Percentiles rank a stretch among this genome's conserved stretches.
These are phyloP conservation scores for Schizosaccharomyces versatilis DNA, from an alignment of 1,139 yeast genomes.

Conservation along the genomic window DNA sequence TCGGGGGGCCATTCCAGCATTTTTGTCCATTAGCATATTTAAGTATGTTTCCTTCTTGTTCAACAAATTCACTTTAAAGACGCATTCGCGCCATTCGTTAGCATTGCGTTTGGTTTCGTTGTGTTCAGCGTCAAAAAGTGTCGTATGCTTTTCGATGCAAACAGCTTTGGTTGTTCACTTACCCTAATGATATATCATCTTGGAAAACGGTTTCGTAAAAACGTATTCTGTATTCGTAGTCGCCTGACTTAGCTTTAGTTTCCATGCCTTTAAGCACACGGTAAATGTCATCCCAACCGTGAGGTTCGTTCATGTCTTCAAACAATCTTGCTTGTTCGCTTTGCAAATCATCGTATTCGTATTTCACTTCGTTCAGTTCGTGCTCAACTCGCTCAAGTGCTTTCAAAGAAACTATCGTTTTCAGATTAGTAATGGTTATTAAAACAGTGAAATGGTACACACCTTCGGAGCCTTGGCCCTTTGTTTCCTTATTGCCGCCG, in stretches of 20 bases:
- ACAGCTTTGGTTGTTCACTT: conserved; percentile 4
- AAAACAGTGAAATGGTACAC: too few species aligned
- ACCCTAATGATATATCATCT: conserved; percentile 18
- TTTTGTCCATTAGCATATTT: conserved; percentile 42
- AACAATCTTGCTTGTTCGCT: conserved; percentile 5
- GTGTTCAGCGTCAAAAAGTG: conserved; percentile 9
- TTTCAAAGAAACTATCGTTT: too few species aligned
- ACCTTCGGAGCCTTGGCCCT: too few species aligned
- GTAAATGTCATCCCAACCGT: conserved; percentile 43
- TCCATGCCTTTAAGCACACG: conserved; percentile 35
- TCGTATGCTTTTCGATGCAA: conserved; percentile 5
- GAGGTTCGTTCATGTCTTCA: conserved; percentile 12
- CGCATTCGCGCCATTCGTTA: conserved; percentile 12
- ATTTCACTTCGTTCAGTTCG: not conserved
- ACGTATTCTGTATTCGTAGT: conserved; percentile 46
- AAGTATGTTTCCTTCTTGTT: conserved; percentile 19
- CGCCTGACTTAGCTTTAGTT: conserved; percentile 34
- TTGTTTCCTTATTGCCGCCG: too few species aligned
- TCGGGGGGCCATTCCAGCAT: conserved; percentile 89
- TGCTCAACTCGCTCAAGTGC: not conserved
- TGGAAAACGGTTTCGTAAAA: conserved; percentile 39
- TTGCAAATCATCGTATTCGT: not conserved
- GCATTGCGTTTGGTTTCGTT: not conserved
- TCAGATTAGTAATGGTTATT: too few species aligned
- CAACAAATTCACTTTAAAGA: conserved; percentile 8